These are phyloP conservation scores for Alternaria triticimaculans DNA, from an alignment of 2,329 filamentous ascomycete species.

Conservation along the genomic window DNA sequence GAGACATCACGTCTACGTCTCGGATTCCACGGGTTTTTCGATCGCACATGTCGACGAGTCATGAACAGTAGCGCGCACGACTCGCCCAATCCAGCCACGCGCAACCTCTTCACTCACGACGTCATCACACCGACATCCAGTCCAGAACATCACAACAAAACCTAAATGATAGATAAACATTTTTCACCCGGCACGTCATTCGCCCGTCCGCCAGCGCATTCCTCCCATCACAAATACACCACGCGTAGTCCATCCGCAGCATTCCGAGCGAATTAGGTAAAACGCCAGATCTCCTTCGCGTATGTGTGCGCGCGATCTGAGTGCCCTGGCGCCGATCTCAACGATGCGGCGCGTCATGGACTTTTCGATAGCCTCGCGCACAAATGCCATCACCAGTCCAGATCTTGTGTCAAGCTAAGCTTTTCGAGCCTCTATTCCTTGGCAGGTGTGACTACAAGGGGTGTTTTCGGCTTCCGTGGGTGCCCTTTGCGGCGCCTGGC, in stretches of 20 bases:
- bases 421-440: conserved; percentile 3
- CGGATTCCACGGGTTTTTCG: not conserved
- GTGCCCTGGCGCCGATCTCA: conserved; percentile 10
- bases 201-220: not conserved
- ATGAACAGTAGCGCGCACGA: not conserved
- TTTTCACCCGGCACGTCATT: not conserved
- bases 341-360: conserved; percentile 17
- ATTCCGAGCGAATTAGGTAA: not conserved
- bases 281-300: not conserved
- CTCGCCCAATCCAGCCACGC: not conserved
- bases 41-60: not conserved
- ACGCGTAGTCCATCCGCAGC: not conserved
- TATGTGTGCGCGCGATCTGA: conserved; percentile 9
- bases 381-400: not conserved
- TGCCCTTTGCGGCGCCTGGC: not conserved
- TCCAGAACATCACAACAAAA: not conserved
- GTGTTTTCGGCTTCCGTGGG: not conserved
- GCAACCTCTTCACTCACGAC: not conserved
- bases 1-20: not conserved
- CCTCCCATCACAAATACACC: not conserved
- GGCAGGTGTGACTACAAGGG: not conserved
- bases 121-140: not conserved
- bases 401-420: conserved; percentile 2
- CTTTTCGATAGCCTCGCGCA: not conserved
- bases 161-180: not conserved